Conservation (phyloP, 441 rosid genomes). For the Adansonia grandidieri region DNA sequence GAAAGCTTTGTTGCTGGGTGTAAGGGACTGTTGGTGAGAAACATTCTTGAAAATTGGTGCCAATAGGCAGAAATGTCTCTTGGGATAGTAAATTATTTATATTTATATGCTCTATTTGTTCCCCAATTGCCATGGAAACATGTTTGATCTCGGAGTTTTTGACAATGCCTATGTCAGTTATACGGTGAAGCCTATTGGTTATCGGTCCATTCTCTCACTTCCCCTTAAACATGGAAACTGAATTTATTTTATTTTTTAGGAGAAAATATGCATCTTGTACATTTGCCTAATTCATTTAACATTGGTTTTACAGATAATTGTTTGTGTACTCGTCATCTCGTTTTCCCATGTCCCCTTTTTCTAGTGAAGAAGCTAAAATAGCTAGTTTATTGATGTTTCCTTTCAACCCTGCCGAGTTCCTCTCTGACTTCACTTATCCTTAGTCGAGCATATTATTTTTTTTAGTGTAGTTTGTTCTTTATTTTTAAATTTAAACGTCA, state of each 20-base stretch:
- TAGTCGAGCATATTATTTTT: background rate
- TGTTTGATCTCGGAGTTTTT: background rate
- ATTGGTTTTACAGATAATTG: background rate
- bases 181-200: background rate
- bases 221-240: background rate
- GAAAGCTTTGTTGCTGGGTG: background rate
- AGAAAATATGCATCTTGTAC: background rate
- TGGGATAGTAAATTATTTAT: background rate
- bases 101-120: background rate
- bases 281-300: background rate
- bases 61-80: background rate
- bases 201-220: background rate
- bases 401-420: background rate
- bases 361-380: background rate
- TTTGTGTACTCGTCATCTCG: background rate
- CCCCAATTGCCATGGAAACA: background rate
- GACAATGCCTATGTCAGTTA: background rate
- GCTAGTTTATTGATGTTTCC: background rate
- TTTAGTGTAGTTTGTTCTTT: background rate
- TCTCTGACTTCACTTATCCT: background rate
- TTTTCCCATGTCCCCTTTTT: background rate
- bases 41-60: background rate
- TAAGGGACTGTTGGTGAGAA: slow-evolving; percentile 11
- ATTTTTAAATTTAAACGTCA: background rate
- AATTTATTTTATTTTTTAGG: background rate